A percentile compares a stretch with the other conserved stretches of the same genome.
Evolutionary conservation across 2,329 filamentous ascomycete genomes (phyloP).

Genomic region (Phyllosticta paracitricarpa): DNA sequence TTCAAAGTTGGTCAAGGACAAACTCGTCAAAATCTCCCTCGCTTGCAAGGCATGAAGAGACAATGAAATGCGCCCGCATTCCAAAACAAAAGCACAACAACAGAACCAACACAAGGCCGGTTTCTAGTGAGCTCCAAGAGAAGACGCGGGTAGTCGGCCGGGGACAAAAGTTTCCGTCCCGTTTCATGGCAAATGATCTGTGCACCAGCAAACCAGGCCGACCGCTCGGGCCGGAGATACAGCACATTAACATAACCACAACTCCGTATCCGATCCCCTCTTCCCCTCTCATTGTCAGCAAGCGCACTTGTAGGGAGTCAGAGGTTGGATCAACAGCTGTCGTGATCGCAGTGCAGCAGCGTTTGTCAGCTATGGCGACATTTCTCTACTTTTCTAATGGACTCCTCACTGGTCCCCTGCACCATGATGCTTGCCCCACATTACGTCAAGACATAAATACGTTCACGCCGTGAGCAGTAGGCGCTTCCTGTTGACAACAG

Average conservation of each 20-base stretch:
- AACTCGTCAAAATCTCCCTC: neutral
- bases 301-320: neutral
- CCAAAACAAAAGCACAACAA: neutral
- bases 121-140: neutral
- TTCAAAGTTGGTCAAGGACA: neutral
- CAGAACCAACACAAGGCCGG: neutral
- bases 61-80: neutral
- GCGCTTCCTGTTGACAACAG: neutral
- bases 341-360: neutral
- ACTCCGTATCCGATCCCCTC: neutral
- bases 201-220: neutral
- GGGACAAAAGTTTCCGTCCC: neutral
- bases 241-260: neutral
- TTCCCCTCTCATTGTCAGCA: too few relatives aligned
- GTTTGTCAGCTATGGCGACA: neutral
- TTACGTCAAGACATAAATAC: neutral
- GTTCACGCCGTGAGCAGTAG: neutral
- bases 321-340: neutral
- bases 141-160: neutral
- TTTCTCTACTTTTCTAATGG: neutral
- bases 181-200: neutral
- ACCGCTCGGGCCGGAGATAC: neutral
- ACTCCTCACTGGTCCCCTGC: neutral
- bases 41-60: neutral
- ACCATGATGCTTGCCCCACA: neutral